Conservation (phyloP, 352 stramenopile genomes). For the Phytophthora brassicae region DNA sequence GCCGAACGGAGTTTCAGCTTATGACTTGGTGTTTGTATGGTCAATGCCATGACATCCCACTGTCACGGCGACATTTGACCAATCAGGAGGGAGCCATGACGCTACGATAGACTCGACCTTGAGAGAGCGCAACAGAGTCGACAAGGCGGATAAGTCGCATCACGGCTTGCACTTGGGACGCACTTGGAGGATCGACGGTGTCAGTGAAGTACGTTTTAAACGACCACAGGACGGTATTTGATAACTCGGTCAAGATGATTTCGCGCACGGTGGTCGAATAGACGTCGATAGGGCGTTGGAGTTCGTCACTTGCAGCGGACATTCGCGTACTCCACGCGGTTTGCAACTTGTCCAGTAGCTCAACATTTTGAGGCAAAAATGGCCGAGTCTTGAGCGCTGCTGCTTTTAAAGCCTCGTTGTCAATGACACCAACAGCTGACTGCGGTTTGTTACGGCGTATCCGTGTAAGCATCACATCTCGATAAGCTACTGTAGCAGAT, state of each 20-base stretch:
- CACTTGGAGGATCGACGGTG: constrained; percentile 26
- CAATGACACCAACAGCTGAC: constrained; percentile 3
- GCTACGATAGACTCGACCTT: constrained; percentile 35
- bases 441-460: constrained; percentile 33
- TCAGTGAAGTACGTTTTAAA: constrained; percentile 58
- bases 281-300: background rate
- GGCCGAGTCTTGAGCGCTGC: background rate
- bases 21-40: constrained; percentile 16
- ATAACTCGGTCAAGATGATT: constrained; percentile 53
- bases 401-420: constrained; percentile 14
- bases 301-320: background rate
- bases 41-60: constrained; percentile 1
- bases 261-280: constrained; percentile 44
- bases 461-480: constrained; percentile 44
- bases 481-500: constrained; percentile 33
- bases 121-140: constrained; percentile 40
- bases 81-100: constrained; percentile 21
- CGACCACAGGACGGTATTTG: constrained; percentile 47
- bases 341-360: constrained; percentile 32
- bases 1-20: background rate
- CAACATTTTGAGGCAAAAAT: constrained; percentile 6
- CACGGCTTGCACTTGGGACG: constrained; percentile 33
- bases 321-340: constrained; percentile 8
- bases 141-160: constrained; percentile 52
- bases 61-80: constrained; percentile 4